phyloP scores from a whole-genome alignment of 2,329 filamentous ascomycete genomes.

The Aspergillus fructus region DNA sequence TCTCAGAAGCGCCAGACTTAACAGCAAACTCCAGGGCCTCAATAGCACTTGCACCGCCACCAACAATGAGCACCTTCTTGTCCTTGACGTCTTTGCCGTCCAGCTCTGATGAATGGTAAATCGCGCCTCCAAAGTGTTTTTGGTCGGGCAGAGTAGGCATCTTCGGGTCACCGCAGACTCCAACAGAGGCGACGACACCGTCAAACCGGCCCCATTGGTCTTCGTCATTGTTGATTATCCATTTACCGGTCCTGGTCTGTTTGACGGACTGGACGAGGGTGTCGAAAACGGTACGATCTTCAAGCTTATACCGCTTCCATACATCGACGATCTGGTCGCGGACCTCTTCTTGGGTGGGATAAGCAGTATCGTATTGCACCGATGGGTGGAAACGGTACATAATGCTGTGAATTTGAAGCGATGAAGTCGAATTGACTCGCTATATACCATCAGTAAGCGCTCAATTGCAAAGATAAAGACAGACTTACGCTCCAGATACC shows the following conservation, averaged over 20 bases:
- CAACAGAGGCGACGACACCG: slow-evolving; percentile 74
- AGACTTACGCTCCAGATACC: slow-evolving; percentile 74
- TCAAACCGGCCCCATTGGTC: slow-evolving; percentile 70
- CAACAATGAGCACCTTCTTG: slow-evolving; percentile 72
- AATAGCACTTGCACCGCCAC: slow-evolving; percentile 76
- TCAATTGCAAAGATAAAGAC: neutral
- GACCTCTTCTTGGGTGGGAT: slow-evolving; percentile 75
- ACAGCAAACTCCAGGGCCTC: slow-evolving; percentile 80
- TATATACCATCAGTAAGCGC: slow-evolving; percentile 31
- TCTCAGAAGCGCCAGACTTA: slow-evolving; percentile 63
- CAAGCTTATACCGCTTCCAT: slow-evolving; percentile 73
- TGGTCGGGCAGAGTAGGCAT: slow-evolving; percentile 70
- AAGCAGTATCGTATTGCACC: slow-evolving; percentile 71
- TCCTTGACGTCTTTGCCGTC: slow-evolving; percentile 70
- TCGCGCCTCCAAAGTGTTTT: slow-evolving; percentile 67
- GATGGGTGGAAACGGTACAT: slow-evolving; percentile 90
- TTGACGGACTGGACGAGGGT: slow-evolving; percentile 68
- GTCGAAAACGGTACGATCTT: slow-evolving; percentile 70
- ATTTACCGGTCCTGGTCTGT: slow-evolving; percentile 66
- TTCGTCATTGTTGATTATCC: slow-evolving; percentile 76
- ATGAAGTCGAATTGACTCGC: slow-evolving; percentile 78
- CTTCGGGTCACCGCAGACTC: slow-evolving; percentile 77
- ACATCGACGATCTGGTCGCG: slow-evolving; percentile 68
- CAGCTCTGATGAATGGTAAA: slow-evolving; percentile 73
- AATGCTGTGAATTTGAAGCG: slow-evolving; percentile 77